Percentiles rank a stretch among this genome's conserved stretches.
phyloP scores from a whole-genome alignment of 2,329 filamentous ascomycete genomes.

The Bertia moriformis region DNA sequence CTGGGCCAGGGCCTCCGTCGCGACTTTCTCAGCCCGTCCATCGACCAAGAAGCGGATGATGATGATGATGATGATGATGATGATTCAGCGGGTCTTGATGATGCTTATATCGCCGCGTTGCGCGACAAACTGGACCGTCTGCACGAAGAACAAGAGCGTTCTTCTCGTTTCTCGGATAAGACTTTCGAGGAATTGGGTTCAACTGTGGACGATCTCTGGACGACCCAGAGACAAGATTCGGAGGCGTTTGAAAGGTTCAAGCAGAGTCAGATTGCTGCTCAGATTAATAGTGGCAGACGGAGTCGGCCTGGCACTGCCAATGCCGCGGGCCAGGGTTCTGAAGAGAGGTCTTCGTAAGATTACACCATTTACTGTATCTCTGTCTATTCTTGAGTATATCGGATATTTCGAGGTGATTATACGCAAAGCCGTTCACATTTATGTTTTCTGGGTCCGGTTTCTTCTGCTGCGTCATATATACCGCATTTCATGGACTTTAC shows the following conservation, averaged over 20 bases:
- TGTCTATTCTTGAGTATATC: no score
- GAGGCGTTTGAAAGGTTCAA: slow-evolving; percentile 25
- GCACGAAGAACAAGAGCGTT: not conserved
- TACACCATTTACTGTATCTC: no score
- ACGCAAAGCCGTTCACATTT: no score
- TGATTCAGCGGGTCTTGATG: not conserved
- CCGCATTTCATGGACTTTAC: no score
- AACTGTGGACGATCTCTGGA: slow-evolving; percentile 26
- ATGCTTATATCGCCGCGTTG: not conserved
- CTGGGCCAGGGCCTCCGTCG: slow-evolving; percentile 53
- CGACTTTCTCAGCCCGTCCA: slow-evolving; percentile 31
- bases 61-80: not conserved
- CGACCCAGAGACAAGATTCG: slow-evolving; percentile 21
- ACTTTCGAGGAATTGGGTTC: slow-evolving; percentile 24
- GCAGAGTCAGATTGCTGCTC: slow-evolving; percentile 26
- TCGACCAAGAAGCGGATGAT: not conserved
- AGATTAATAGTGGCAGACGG: slow-evolving; percentile 17
- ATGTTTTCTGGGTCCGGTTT: no score
- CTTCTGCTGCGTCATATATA: no score
- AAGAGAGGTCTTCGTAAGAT: no score
- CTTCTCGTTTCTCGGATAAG: slow-evolving; percentile 14
- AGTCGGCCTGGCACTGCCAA: no score
- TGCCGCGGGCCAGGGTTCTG: no score
- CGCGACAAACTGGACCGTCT: not conserved
- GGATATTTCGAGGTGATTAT: no score